Base-by-base conservation (phyloP, 2,329 filamentous ascomycete genomes). In the Pestalotiopsis sp. region DNA sequence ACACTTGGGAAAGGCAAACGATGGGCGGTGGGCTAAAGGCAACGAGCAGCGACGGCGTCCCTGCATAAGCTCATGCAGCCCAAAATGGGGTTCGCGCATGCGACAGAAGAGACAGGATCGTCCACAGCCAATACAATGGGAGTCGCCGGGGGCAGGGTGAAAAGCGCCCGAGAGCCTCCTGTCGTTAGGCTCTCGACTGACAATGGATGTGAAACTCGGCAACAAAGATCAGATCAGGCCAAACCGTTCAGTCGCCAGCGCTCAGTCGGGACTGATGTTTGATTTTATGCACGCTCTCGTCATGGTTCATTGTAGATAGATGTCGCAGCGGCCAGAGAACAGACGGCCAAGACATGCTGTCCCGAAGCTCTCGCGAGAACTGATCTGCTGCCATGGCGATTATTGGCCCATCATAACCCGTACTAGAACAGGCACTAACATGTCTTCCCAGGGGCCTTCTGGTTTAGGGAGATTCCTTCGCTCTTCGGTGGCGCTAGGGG, bases 101-200 rank as follows among this genome's bases (percentile, higher is more conserved):
- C 45, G 45, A 65, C 63, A 57, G 23, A 45, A 65, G 63, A 23
- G 45, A 65, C 63, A 57, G 23, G 63, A 65, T 65, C 63, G 63
- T 31, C 63, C 20, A 57, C 20, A 56, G 45, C 63, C 63, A 65
- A 65, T 57, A 65, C 63, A 65, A 20, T 65, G 41, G 17, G 14
- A 57, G 63, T 65, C 57, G 20, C 63, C 20, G 13, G 38, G 62
- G 62, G 6, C 62, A 49, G 27, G 39, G 25, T 49, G 63, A 38
- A 13, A 45, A 36, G 27, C 14, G 59, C 6, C 27, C 59, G 36
- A 58, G 25, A 52, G 45, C 45, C 45, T 52, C 45, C 45, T n/a
- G 45, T 52, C 20, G 27, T 31, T n/a, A 12, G 56, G 25, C n/a
- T 14, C 14, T 25, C 63, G 45, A 57, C 20, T n/a, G 25, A 12